Evolutionary conservation across 176 grass and related monocot species (phyloP).

Genomic region (Lolium rigidum): DNA sequence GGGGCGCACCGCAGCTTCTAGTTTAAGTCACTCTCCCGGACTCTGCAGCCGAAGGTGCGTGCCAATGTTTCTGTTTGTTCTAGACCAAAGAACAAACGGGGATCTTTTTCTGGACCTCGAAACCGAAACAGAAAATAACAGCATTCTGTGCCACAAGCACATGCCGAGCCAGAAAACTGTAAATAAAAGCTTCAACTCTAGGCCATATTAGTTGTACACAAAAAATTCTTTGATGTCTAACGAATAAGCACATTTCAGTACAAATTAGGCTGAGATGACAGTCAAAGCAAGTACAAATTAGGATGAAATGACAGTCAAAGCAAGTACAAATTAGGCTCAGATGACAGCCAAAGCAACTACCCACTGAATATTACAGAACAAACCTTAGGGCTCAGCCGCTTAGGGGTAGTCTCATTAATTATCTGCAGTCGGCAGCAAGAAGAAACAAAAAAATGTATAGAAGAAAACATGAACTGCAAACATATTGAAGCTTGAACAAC

Average conservation of each 20-base stretch:
- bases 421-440: background rate
- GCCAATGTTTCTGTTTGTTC: too few species aligned
- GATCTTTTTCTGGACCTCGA: too few species aligned
- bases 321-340: background rate
- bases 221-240: background rate
- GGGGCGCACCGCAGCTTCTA: too few species aligned
- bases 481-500: background rate
- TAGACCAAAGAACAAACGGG: background rate
- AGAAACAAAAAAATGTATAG: background rate
- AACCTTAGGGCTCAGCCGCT: background rate
- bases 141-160: too few species aligned
- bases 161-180: too few species aligned
- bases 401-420: background rate
- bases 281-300: background rate
- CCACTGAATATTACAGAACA: background rate
- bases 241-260: background rate
- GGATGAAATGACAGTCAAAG: background rate
- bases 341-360: background rate
- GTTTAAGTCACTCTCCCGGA: too few species aligned
- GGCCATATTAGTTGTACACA: background rate
- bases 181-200: background rate
- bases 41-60: too few species aligned
- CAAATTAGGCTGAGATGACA: background rate
- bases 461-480: conserved; percentile 13
- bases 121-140: too few species aligned